Base-by-base conservation (phyloP, 108 stramenopile species). In the Cyclotella choctawhatcheeana region DNA sequence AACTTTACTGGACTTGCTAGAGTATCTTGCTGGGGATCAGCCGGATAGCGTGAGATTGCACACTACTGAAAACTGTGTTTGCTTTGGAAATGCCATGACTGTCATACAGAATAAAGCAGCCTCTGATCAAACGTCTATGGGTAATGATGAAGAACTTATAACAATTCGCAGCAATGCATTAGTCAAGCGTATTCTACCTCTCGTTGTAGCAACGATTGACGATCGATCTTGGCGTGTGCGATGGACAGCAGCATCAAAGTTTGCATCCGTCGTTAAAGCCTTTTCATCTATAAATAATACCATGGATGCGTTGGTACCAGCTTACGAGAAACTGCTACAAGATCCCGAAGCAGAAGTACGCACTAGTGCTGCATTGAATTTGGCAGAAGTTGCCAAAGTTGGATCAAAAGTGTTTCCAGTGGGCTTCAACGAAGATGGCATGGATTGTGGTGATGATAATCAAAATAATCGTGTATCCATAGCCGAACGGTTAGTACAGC, bases 161-260 rank as follows among this genome's bases (percentile, higher is more conserved):
- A 71, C 29, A 30, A 33, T 20, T 40, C 44, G 85, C 75, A 82
- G 50, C 62, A 55, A 70, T 45, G 64, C 71, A 13, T 63, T 92
- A 44, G 67, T 93, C 0, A 67, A 88, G 33, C 66, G 85, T 13
- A 54, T 97, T 10, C 67, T 97, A 29, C 93, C 96, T 3, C 72
- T 93, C 30, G 85, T 97, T 43, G 82, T 93, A 5, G 86, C 90
- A 7, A 89, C 89, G 0, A 92, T 93, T 58, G 91, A 89, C 31
- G 97, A 97, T 82, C 93, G 96, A 44, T 90, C 95, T 21, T 98
- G 98, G 98, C 84, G 98, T 20, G 98, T 97, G 5, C 85, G 98
- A 51, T 97, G 96, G 96, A 95, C 96, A 24, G 94, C 93, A 22
- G 96, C 95, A 0, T 83, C 86, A 20, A 95, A 97, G 63, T 95